Percentiles rank a stretch among this genome's conserved stretches.
Evolutionary conservation across 768 basidiomycete genomes (phyloP).

Genomic region (Hygrophorus pudorinus): DNA sequence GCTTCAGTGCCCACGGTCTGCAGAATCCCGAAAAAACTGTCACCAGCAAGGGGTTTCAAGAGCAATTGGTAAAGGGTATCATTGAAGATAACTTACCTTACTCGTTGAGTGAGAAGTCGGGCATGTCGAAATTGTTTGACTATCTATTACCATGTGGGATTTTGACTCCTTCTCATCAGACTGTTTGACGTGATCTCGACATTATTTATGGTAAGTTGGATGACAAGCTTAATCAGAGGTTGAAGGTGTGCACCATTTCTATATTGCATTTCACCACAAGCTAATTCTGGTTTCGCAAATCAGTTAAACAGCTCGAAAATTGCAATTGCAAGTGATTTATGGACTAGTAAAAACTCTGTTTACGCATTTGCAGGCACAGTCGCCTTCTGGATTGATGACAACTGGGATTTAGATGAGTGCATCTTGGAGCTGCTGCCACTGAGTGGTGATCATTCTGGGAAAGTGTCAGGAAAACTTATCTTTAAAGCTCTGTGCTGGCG

Average conservation of each 20-base stretch:
- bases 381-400: too few relatives aligned
- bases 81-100: slow-evolving; percentile 1
- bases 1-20: not conserved
- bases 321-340: too few relatives aligned
- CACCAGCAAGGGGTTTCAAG: not conserved
- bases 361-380: too few relatives aligned
- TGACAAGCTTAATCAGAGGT: not conserved
- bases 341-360: too few relatives aligned
- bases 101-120: not conserved
- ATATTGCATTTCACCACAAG: not conserved
- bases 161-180: not conserved
- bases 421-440: not conserved
- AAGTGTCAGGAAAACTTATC: not conserved
- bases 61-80: not conserved
- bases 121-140: not conserved
- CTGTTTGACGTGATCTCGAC: slow-evolving; percentile 1
- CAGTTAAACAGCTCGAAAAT: slow-evolving; percentile 1
- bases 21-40: not conserved
- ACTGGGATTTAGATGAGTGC: not conserved
- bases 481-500: slow-evolving; percentile 1
- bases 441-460: too few relatives aligned
- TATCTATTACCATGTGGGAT: not conserved
- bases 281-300: not conserved
- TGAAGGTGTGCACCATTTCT: not conserved
- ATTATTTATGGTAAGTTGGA: not conserved